Evolutionary conservation across 441 rosid genomes (phyloP), one percentile per base, ranked within the genome.

Genomic region (Erysimum cheiri): DNA sequence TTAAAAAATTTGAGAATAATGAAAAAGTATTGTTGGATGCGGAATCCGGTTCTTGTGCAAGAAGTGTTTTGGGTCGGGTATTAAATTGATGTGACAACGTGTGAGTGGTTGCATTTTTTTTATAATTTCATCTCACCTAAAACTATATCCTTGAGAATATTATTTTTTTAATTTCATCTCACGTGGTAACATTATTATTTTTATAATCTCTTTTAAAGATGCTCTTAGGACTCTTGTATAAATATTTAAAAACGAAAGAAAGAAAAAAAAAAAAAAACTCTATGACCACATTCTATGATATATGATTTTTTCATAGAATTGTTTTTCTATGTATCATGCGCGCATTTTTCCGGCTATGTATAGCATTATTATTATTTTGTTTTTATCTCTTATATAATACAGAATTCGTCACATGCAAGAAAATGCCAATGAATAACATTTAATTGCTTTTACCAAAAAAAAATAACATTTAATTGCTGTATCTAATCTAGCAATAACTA

Each of bases 401-500:
- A 64, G 2, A 15, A 39, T 58, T 65, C 39, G 37, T 72, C 77
- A 72, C 71, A 72, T 72, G 66, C 46, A 39, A 48, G 71, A 48
- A 57, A 65, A 72, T n/a, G 54, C 66, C 60, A 72, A 57, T 22
- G 12, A n/a, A n/a, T n/a, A n/a, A n/a, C n/a, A n/a, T n/a, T n/a
- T n/a, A n/a, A n/a, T n/a, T n/a, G n/a, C n/a, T n/a, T n/a, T n/a
- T n/a, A n/a, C n/a, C n/a, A n/a, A n/a, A n/a, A n/a, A n/a, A n/a
- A n/a, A 57, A 13, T 28, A 19, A 65, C 66, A 66, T 59, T 52
- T 54, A 54, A 60, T 67, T 36, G 69, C 63, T 59, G 56, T 67
- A 15, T 53, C 48, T 8, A 37, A 15, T 53, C 48, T 8, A 37
- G 48, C 68, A 60, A 67, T 52, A 41, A 58, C 43, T 41, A 60